These are phyloP conservation scores for Taphrina confusa DNA, from an alignment of 1,139 yeast species.

Conservation along the genomic window DNA sequence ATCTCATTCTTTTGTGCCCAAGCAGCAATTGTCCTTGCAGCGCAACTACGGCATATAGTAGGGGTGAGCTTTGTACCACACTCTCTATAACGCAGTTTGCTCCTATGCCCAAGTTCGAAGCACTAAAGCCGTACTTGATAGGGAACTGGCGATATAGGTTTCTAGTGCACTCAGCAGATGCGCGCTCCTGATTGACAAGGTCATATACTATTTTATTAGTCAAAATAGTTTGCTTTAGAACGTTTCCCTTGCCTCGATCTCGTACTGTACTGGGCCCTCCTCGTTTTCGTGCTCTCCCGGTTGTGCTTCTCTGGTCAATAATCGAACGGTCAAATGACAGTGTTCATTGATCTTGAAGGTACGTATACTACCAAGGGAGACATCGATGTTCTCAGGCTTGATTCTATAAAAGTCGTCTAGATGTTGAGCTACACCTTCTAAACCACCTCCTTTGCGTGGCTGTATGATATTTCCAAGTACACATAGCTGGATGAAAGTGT, in stretches of 20 bases:
- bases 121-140: slow-evolving; percentile 7
- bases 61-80: no score
- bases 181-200: slow-evolving; percentile 5
- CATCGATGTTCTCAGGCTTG: slow-evolving; percentile 7
- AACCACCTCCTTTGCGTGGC: slow-evolving; percentile 12
- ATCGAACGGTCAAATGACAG: neutral
- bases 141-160: neutral
- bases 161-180: slow-evolving; percentile 10
- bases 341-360: neutral
- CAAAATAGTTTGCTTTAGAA: no score
- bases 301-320: neutral
- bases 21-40: no score
- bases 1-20: no score
- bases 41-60: no score
- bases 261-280: slow-evolving; percentile 5
- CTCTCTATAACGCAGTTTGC: no score
- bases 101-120: slow-evolving; percentile 10
- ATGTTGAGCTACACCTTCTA: slow-evolving; percentile 23
- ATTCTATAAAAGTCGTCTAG: slow-evolving; percentile 16
- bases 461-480: slow-evolving; percentile 15
- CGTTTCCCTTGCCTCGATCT: slow-evolving; percentile 7
- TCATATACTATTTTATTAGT: no score
- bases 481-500: slow-evolving; percentile 13
- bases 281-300: neutral
- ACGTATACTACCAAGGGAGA: neutral